Evolutionary conservation across 768 basidiomycete genomes (phyloP), one percentile per base, ranked within the genome.

Genomic region (Obba rivulosa): DNA sequence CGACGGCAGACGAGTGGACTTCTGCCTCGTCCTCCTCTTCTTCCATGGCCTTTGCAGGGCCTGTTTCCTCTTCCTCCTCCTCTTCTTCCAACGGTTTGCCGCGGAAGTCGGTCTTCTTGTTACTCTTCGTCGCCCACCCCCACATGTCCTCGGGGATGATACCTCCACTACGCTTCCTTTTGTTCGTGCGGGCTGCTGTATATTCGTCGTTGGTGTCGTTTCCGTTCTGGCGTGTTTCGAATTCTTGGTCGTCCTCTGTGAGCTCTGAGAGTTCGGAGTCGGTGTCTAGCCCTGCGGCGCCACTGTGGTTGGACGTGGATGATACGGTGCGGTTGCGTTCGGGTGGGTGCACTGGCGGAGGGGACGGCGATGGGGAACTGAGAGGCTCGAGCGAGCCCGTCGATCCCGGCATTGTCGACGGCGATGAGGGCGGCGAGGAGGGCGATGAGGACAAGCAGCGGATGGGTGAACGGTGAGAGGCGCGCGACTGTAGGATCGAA

Each of bases 251-350:
- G 60, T 89, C 87, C 60, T 90, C 87, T 14, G 87, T 89, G 62
- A 90, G 79, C 62, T 87, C 87, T 37, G 86, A 88, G 50, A 90
- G 78, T 68, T 89, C 87, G 5, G 87, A 88, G 64, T 79, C 85
- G 55, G 66, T 73, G 69, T 81, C 79, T 53, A 83, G 70, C 34
- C 68, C 73, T 47, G 68, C 68, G 50, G 57, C 49, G 62, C 68
- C 52, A 61, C 63, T 49, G 49, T 60, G 51, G 62, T 62, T 69
- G 42, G 59, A 52, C 7, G 54, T 28, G 20, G 55, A 48, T 50
- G 52, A 41, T 28, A 48, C 37, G 9, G 48, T 38, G 13, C 46
- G 53, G 51, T 36, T 59, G 38, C 37, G 66, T 34, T 59, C 56
- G 8, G 56, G 61, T 13, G 28, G 28, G 28, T 31, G 28, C 13